Evolutionary conservation across 1,139 yeast species (phyloP).

Genomic region (Kazachstania sp.): DNA sequence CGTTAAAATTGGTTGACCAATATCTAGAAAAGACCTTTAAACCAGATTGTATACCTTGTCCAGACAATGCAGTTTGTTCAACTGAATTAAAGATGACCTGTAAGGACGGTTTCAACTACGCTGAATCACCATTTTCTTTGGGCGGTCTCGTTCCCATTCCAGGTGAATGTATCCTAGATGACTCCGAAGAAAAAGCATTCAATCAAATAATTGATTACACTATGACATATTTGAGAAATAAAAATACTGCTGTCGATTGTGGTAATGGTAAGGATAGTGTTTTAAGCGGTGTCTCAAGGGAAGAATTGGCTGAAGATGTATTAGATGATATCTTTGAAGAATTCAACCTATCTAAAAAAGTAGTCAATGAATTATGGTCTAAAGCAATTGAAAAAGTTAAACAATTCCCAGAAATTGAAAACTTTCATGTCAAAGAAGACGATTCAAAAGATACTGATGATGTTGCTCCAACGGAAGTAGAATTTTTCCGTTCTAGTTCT

Average conservation of each 20-base stretch:
- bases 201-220: constrained; percentile 54
- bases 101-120: constrained; percentile 49
- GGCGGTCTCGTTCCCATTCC: constrained; percentile 48
- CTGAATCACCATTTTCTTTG: constrained; percentile 28
- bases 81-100: constrained; percentile 50
- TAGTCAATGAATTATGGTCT: constrained; percentile 5
- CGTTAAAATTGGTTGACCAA: constrained; percentile 2
- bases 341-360: background rate
- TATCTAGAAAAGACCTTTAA: constrained; percentile 18
- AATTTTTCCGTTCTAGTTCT: constrained; percentile 66
- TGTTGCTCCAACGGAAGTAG: constrained; percentile 40
- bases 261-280: constrained; percentile 38
- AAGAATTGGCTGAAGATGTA: constrained; percentile 41
- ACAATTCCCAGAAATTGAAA: background rate
- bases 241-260: constrained; percentile 55
- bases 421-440: background rate
- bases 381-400: constrained; percentile 1
- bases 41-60: constrained; percentile 68
- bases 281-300: constrained; percentile 42
- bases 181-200: constrained; percentile 55
- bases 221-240: constrained; percentile 48
- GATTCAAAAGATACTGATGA: background rate
- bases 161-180: constrained; percentile 58
- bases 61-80: constrained; percentile 65
- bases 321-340: background rate